A percentile compares a stretch with the other conserved stretches of the same genome.
These are phyloP conservation scores for Fraxinus quadrangulata DNA, from an alignment of 257 asterid species.

Conservation along the genomic window DNA sequence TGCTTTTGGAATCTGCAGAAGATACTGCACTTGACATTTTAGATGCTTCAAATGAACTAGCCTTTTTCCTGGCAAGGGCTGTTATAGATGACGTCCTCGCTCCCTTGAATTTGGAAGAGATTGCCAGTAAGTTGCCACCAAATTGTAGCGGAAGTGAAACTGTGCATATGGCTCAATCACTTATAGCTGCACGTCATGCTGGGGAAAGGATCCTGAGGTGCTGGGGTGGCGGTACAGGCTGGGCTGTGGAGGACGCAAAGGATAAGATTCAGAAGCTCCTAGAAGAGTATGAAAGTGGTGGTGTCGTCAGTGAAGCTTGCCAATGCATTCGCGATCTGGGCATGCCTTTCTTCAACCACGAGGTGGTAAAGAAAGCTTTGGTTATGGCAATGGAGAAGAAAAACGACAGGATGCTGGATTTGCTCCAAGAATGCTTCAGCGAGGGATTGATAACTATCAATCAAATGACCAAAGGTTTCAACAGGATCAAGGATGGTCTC, in stretches of 20 bases:
- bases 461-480: slow-evolving; percentile 92
- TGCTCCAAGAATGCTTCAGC: slow-evolving; percentile 73
- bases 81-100: slow-evolving; percentile 90
- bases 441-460: slow-evolving; percentile 92
- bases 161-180: slow-evolving; percentile 68
- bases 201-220: slow-evolving; percentile 98
- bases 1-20: slow-evolving; percentile 92
- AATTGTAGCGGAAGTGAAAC: slow-evolving; percentile 85
- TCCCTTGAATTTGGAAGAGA: slow-evolving; percentile 85
- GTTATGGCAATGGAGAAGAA: slow-evolving; percentile 99
- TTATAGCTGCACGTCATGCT: slow-evolving; percentile 89
- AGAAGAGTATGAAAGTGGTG: slow-evolving; percentile 92
- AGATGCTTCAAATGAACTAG: slow-evolving; percentile 90
- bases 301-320: slow-evolving; percentile 88
- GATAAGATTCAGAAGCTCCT: slow-evolving; percentile 95
- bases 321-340: slow-evolving; percentile 91
- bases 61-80: slow-evolving; percentile 87
- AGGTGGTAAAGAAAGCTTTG: slow-evolving; percentile 92
- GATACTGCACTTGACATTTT: slow-evolving; percentile 90
- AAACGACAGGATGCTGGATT: slow-evolving; percentile 77
- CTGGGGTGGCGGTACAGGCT: slow-evolving; percentile 99
- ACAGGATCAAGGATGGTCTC: slow-evolving; percentile 85
- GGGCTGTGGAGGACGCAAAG: slow-evolving; percentile 99
- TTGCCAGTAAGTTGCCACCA: slow-evolving; percentile 55
- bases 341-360: slow-evolving; percentile 95